Evolutionary conservation across 1,284 basidiomycete genomes (phyloP).

Genomic region (Moesziomyces antarcticus): DNA sequence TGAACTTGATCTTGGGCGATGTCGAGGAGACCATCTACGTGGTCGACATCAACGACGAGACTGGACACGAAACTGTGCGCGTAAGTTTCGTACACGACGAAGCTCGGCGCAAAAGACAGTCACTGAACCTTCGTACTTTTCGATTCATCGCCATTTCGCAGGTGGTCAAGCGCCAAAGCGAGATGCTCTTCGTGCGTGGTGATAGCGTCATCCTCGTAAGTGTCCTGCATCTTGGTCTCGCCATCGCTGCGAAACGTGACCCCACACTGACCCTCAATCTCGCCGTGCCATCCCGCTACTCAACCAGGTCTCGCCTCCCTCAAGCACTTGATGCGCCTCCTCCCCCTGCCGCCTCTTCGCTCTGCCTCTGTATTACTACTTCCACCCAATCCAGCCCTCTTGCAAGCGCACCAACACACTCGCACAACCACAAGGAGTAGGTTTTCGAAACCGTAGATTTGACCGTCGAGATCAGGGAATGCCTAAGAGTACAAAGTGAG

Average conservation of each 20-base stretch:
- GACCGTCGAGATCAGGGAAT: constrained; percentile 4
- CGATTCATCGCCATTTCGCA: constrained; percentile 67
- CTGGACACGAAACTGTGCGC: constrained; percentile 69
- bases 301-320: constrained; percentile 52
- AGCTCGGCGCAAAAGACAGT: too few species aligned
- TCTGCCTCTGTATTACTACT: constrained; percentile 23
- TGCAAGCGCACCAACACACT: too few species aligned
- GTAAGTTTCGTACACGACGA: constrained; percentile 63
- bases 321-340: constrained; percentile 29
- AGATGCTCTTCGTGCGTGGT: constrained; percentile 97
- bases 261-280: too few species aligned
- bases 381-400: too few species aligned
- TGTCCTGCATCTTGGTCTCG: background rate
- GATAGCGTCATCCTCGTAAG: constrained; percentile 69
- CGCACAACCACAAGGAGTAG: too few species aligned
- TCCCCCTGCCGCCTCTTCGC: background rate
- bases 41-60: constrained; percentile 69
- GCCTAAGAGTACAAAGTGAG: constrained; percentile 13
- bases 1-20: constrained; percentile 97
- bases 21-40: constrained; percentile 80
- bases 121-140: too few species aligned
- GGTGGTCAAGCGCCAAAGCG: constrained; percentile 92
- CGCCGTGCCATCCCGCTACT: background rate
- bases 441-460: constrained; percentile 34
- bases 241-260: too few species aligned